Conservation (phyloP, 768 basidiomycete genomes). For the Termitomyces sp. region DNA sequence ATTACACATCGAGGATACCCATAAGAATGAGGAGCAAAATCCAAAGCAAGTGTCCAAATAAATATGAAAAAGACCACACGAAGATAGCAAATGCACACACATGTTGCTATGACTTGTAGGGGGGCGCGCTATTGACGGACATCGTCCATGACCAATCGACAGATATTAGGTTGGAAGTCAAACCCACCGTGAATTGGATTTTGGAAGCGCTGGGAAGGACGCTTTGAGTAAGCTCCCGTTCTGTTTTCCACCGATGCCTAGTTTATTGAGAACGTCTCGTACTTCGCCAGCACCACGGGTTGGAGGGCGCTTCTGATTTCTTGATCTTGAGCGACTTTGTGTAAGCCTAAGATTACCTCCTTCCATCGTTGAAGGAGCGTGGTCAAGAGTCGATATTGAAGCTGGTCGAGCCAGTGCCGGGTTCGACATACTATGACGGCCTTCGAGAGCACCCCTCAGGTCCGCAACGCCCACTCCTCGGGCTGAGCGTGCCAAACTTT, state of each 20-base stretch:
- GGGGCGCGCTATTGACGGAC: slow-evolving; percentile 7
- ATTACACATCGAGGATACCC: neutral
- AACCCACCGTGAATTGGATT: slow-evolving; percentile 29
- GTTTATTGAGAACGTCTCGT: slow-evolving; percentile 72
- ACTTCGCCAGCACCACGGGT: slow-evolving; percentile 66
- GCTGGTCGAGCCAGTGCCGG: slow-evolving; percentile 63
- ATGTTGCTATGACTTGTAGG: slow-evolving; percentile 12
- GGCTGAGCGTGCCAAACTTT: slow-evolving; percentile 75
- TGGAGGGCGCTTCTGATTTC: slow-evolving; percentile 44
- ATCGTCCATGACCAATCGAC: neutral
- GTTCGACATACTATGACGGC: slow-evolving; percentile 80
- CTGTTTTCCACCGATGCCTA: slow-evolving; percentile 75
- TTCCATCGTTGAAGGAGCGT: slow-evolving; percentile 48
- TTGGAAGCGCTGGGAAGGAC: slow-evolving; percentile 61
- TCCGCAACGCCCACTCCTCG: slow-evolving; percentile 85
- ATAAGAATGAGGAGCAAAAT: neutral
- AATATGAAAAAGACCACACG: neutral
- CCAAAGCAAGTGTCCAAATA: neutral
- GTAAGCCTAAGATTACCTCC: slow-evolving; percentile 39
- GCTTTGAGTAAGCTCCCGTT: slow-evolving; percentile 62
- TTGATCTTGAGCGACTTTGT: slow-evolving; percentile 51
- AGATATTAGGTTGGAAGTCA: neutral
- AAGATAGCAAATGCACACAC: neutral
- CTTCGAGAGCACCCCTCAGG: slow-evolving; percentile 85
- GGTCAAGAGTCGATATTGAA: slow-evolving; percentile 76